Evolutionary conservation across 164 flowering plant genomes (phyloP).

Genomic region (Macadamia integrifolia): DNA sequence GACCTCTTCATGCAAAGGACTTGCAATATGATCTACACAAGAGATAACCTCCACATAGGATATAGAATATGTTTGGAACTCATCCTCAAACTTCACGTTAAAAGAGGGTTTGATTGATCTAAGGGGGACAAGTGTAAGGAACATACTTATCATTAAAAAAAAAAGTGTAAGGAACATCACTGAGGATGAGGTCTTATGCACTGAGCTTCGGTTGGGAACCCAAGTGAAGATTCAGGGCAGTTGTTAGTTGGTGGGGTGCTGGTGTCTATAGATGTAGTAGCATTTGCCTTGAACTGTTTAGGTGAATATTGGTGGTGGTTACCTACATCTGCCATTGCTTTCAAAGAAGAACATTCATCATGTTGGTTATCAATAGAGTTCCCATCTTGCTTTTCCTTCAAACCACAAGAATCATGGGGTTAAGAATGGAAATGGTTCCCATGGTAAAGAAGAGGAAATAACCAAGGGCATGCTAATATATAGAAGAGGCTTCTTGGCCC

Average conservation of each 20-base stretch:
- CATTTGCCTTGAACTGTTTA: conserved; percentile 16
- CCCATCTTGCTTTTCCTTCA: conserved; percentile 18
- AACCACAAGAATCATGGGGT: conserved; percentile 4
- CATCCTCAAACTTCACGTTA: conserved; percentile 17
- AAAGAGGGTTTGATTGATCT: conserved; percentile 8
- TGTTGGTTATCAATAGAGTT: conserved; percentile 12
- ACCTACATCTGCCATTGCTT: conserved; percentile 9
- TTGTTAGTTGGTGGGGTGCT: conserved; percentile 11
- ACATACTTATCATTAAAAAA: not conserved
- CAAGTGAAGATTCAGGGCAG: conserved; percentile 17
- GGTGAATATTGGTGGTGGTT: conserved; percentile 8
- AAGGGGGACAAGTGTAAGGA: conserved; percentile 13
- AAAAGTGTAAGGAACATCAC: not conserved
- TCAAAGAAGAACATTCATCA: conserved; percentile 23
- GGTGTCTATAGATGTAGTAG: conserved; percentile 18
- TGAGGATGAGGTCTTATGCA: conserved; percentile 11
- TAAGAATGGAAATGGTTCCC: conserved; percentile 19
- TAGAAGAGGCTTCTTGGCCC: conserved; percentile 33
- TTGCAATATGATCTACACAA: conserved; percentile 5
- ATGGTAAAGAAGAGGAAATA: conserved; percentile 34
- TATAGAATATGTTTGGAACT: conserved; percentile 7
- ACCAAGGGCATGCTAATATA: conserved; percentile 59
- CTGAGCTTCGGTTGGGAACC: conserved; percentile 15
- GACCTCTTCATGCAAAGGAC: conserved; percentile 19
- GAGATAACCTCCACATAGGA: conserved; percentile 13